Percentiles rank a stretch among this genome's conserved stretches.
Evolutionary conservation across 2,329 filamentous ascomycete species (phyloP).

Genomic region (Phyllosticta capitalensis): DNA sequence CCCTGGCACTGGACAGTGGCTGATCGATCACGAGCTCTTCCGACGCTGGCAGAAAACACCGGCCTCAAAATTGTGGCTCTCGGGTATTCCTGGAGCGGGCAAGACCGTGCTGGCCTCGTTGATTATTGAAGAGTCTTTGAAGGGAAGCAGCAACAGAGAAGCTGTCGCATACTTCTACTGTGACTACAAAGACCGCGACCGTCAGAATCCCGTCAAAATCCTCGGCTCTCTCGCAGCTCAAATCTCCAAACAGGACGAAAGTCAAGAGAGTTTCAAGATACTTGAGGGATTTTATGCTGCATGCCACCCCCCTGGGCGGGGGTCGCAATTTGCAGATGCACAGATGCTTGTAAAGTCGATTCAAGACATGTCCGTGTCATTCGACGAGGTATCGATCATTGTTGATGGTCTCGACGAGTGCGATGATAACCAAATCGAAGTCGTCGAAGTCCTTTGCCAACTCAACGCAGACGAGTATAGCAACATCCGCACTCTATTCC

Average conservation of each 20-base stretch:
- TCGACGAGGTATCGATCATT: conserved; percentile 16
- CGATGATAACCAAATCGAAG: conserved; percentile 6
- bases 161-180: conserved; percentile 21
- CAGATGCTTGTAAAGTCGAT: conserved; percentile 10
- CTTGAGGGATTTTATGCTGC: conserved; percentile 12
- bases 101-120: not conserved
- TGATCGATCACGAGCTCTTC: not conserved
- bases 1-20: not conserved
- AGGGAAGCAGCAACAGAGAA: not conserved
- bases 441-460: conserved; percentile 6
- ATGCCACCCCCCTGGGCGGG: not conserved
- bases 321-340: not conserved
- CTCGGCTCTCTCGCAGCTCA: conserved; percentile 21
- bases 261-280: conserved; percentile 15
- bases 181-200: conserved; percentile 20
- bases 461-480: not conserved
- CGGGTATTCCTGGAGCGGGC: not conserved
- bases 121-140: not conserved
- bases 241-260: conserved; percentile 19
- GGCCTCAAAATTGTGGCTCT: not conserved
- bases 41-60: not conserved
- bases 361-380: conserved; percentile 11
- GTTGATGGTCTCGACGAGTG: conserved; percentile 23
- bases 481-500: not conserved
- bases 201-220: conserved; percentile 16